These are phyloP conservation scores for Neurospora africana DNA, from an alignment of 495 filamentous ascomycete genomes.

Conservation along the genomic window DNA sequence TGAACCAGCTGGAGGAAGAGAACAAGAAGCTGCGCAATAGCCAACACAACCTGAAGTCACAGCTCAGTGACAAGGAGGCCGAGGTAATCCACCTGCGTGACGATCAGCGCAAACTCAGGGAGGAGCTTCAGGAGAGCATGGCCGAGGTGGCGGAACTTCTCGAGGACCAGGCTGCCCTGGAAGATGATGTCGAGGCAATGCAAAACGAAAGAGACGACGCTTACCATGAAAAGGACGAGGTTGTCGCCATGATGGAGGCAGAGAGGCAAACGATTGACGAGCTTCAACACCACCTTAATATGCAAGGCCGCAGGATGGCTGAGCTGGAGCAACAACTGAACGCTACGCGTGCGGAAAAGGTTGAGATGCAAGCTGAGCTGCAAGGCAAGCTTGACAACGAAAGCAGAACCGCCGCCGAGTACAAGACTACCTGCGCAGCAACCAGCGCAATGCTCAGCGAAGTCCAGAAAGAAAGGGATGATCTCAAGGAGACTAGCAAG, in stretches of 20 bases:
- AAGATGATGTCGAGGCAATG: constrained; percentile 7
- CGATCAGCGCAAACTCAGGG: constrained; percentile 11
- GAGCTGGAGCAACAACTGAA: constrained; percentile 23
- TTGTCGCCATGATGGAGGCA: constrained; percentile 17
- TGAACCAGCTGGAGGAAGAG: constrained; percentile 34
- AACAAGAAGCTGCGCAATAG: constrained; percentile 24
- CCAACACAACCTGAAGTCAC: constrained; percentile 10
- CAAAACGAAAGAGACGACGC: constrained; percentile 23
- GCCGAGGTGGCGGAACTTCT: constrained; percentile 1
- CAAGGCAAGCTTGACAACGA: constrained; percentile 26
- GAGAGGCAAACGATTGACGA: constrained; percentile 33
- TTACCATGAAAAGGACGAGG: constrained; percentile 4
- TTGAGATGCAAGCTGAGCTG: constrained; percentile 13
- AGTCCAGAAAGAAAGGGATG: constrained; percentile 30
- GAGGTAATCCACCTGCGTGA: not conserved
- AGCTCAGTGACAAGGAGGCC: constrained; percentile 7
- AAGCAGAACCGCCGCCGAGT: constrained; percentile 28
- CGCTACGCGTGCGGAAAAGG: constrained; percentile 12
- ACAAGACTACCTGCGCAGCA: constrained; percentile 25
- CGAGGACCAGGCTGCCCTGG: constrained; percentile 6
- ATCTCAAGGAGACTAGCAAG: constrained; percentile 20
- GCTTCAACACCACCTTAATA: constrained; percentile 30
- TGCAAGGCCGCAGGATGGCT: constrained; percentile 25
- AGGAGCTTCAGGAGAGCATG: constrained; percentile 21
- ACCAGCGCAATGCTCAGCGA: constrained; percentile 28